Evolutionary conservation across 1,284 basidiomycete species (phyloP), one percentile per base, ranked within the genome.

Genomic region (Inonotus obliquus): DNA sequence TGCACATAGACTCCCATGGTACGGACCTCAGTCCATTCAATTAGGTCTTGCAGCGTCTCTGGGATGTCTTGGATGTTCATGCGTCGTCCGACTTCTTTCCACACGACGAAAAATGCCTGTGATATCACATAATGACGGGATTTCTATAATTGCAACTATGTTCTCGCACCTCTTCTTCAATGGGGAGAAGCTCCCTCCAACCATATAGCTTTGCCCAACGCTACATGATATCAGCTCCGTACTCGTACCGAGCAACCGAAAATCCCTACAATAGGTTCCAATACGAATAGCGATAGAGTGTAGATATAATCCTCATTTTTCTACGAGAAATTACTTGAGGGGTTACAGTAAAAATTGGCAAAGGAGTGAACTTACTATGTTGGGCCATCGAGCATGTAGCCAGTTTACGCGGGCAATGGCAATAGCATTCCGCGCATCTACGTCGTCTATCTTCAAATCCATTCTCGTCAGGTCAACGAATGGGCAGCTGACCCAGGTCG

Each of bases 361-460:
- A 23, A 25, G 6, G n/a, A 4, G 45, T 51, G 17, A n/a, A 39
- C 54, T 49, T 21, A 62, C 60, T 21, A 62, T 62, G 17, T 27
- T 45, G 9, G 61, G 61, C 56, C 79, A 79, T 37, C 73, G 72
- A 0, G 74, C 72, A 73, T 82, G 80, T 6, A 82, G 64, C 72
- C 75, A 81, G 62, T 81, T 82, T 1, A 72, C 69, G 17, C 80
- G 72, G 0, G 80, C 78, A 1, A 81, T 65, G 3, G 79, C 77
- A 45, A 82, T 74, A 63, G 72, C 75, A 4, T 75, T 75, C 13
- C 79, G 70, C 5, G 79, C 76, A 62, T 80, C 79, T 13, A 60
- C 59, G 2, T 63, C 54, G 23, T 60, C 51, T 27, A 13, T 11
- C 17, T 37, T 25, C 29, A 57, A 9, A 45, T 54, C 51, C 51